Evolutionary conservation across 495 filamentous ascomycete genomes (phyloP).

Genomic region (Lophiostoma macrostomum): DNA sequence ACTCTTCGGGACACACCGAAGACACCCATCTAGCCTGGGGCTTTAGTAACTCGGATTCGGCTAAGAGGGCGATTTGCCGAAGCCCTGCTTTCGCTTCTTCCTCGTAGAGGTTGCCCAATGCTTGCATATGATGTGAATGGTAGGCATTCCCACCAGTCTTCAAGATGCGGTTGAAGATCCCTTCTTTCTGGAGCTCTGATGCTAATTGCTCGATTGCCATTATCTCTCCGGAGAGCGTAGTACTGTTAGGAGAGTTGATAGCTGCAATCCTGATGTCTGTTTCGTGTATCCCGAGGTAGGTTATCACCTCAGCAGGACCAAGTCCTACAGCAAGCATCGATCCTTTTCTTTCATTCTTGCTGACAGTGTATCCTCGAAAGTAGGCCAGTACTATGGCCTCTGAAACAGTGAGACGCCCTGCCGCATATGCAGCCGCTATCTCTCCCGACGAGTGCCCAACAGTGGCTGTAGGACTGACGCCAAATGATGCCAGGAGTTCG

Average conservation of each 20-base stretch:
- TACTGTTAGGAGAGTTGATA: conserved; percentile 21
- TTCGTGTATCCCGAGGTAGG: not conserved
- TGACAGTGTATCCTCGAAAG: not conserved
- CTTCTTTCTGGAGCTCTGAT: not conserved
- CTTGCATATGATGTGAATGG: conserved; percentile 23
- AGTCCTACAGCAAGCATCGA: conserved; percentile 21
- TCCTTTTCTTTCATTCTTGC: not conserved
- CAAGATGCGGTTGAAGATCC: conserved; percentile 7
- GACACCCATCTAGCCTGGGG: not conserved
- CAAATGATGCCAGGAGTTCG: conserved; percentile 11
- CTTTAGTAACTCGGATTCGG: not conserved
- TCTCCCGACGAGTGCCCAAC: conserved; percentile 28
- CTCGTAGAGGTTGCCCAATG: conserved; percentile 2
- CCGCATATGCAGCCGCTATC: conserved; percentile 22
- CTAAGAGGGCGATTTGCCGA: not conserved
- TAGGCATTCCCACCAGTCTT: conserved; percentile 21
- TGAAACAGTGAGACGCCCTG: conserved; percentile 4
- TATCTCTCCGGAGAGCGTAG: conserved; percentile 12
- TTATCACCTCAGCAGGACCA: not conserved
- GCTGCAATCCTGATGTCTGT: conserved; percentile 6
- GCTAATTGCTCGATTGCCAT: not conserved
- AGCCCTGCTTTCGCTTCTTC: not conserved
- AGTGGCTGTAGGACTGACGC: not conserved
- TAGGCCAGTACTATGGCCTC: conserved; percentile 21
- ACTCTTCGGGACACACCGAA: conserved; percentile 5